Evolutionary conservation across 495 filamentous ascomycete genomes (phyloP).

Genomic region (Cryomyces minteri): DNA sequence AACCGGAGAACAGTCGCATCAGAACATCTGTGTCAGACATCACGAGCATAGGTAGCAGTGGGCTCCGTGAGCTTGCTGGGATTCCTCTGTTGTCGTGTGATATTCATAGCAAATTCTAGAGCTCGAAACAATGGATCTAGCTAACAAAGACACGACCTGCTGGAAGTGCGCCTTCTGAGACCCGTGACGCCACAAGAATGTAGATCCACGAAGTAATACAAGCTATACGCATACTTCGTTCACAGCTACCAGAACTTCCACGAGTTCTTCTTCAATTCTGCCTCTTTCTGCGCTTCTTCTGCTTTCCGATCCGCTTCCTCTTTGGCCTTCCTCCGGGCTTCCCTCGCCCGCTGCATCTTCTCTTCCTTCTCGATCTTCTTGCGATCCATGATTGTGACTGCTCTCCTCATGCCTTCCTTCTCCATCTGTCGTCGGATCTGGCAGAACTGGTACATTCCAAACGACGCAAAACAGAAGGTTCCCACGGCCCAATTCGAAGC

Average conservation of each 20-base stretch:
- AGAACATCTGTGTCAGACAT: too few species aligned
- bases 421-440: conserved; percentile 51
- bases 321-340: conserved; percentile 33
- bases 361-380: conserved; percentile 44
- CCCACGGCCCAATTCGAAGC: conserved; percentile 75
- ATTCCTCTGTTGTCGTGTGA: too few species aligned
- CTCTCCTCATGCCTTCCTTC: conserved; percentile 57
- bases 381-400: conserved; percentile 60
- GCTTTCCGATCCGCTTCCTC: conserved; percentile 19
- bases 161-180: too few species aligned
- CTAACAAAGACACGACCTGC: too few species aligned
- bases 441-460: conserved; percentile 65
- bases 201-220: too few species aligned
- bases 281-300: conserved; percentile 18
- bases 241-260: conserved; percentile 31
- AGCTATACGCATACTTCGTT: not conserved
- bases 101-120: too few species aligned
- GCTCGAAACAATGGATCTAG: too few species aligned
- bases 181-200: too few species aligned
- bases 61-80: too few species aligned
- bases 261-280: conserved; percentile 7
- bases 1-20: too few species aligned
- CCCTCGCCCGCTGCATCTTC: conserved; percentile 29
- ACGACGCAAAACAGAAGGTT: conserved; percentile 42
- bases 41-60: too few species aligned